Conservation (phyloP, 331 rosid species). For the Telfairia occidentalis region DNA sequence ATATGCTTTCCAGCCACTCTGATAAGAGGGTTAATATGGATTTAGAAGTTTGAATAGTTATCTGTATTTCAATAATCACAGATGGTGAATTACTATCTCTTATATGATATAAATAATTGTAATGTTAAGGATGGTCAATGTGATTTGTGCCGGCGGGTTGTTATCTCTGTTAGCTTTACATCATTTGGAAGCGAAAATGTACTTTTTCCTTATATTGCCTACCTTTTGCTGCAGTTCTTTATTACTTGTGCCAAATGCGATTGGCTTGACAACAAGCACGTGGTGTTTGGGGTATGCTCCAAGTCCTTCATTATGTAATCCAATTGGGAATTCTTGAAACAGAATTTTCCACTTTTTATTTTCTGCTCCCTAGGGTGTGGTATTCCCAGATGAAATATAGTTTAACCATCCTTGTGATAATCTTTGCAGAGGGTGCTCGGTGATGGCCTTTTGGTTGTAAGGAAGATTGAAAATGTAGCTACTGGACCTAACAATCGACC, state of each 20-base stretch:
- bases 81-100: neutral
- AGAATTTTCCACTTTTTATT: neutral
- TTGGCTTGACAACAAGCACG: conserved; percentile 99
- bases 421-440: conserved; percentile 86
- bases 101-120: neutral
- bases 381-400: neutral
- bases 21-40: neutral
- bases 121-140: neutral
- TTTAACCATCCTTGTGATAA: conserved; percentile 2
- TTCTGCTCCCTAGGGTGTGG: neutral
- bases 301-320: conserved; percentile 2
- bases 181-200: neutral
- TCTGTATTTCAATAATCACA: too few species aligned
- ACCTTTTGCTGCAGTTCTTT: conserved; percentile 55
- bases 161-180: neutral
- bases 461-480: conserved; percentile 97
- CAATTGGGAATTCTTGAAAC: neutral
- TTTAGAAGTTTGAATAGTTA: neutral
- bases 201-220: neutral
- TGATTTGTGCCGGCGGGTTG: neutral
- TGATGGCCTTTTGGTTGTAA: conserved; percentile 89
- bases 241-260: conserved; percentile 89
- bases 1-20: neutral
- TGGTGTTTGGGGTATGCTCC: conserved; percentile 84
- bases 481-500: conserved; percentile 91